Evolutionary conservation across 768 basidiomycete species (phyloP).

Genomic region (Tricholoma sp.): DNA sequence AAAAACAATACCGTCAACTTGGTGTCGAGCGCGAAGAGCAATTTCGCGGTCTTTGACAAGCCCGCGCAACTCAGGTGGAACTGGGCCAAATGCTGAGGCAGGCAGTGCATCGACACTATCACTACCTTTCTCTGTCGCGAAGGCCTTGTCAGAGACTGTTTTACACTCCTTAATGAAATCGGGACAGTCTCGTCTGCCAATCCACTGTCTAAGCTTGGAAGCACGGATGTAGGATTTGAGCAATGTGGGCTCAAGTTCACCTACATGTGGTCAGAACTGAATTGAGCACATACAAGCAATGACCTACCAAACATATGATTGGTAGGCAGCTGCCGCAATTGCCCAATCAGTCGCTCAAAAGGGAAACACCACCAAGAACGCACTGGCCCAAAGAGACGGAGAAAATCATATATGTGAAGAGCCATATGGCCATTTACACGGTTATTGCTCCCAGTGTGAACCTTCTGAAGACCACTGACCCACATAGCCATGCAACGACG

Average conservation of each 20-base stretch:
- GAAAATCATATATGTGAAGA: not conserved
- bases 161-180: not conserved
- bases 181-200: not conserved
- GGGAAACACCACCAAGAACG: not conserved
- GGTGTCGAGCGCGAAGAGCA: constrained; percentile 11
- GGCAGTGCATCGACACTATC: not conserved
- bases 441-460: not conserved
- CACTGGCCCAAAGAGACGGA: not conserved
- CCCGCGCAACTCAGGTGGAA: not conserved
- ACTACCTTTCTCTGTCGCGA: not conserved
- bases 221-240: not conserved
- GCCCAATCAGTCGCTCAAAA: not conserved
- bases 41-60: not conserved
- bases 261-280: not conserved
- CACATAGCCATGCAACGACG: not conserved
- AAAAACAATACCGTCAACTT: constrained; percentile 9
- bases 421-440: not conserved
- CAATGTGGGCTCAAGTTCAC: not conserved
- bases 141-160: not conserved
- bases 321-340: not conserved
- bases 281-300: not conserved
- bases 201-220: not conserved
- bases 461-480: not conserved
- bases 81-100: not conserved
- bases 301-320: not conserved